Percentiles rank a stretch among this genome's conserved stretches.
Conservation (phyloP, 345 rosid genomes). For the Physaria fendleri region DNA sequence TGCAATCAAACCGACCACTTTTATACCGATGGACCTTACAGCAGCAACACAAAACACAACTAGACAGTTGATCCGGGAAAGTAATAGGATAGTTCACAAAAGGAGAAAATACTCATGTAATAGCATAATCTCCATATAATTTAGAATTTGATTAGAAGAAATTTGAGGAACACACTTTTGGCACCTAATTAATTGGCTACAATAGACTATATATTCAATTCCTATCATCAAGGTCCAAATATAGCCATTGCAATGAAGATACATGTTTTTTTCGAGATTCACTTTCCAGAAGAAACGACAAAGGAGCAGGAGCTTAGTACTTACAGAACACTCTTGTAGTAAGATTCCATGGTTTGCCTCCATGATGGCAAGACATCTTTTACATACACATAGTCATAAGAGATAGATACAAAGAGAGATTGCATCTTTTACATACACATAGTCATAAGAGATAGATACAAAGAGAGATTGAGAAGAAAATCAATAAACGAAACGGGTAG, state of each 20-base stretch:
- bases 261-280: not conserved
- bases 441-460: not conserved
- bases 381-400: too few species aligned
- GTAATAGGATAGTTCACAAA: too few species aligned
- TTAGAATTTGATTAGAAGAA: not conserved
- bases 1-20: conserved; percentile 52
- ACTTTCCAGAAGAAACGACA: not conserved
- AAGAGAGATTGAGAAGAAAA: not conserved
- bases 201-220: not conserved
- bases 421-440: conserved; percentile 34
- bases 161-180: not conserved
- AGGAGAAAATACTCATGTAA: not conserved
- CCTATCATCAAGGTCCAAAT: not conserved
- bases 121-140: not conserved
- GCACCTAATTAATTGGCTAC: not conserved
- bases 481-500: not conserved
- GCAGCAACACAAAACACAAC: conserved; percentile 18
- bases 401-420: too few species aligned
- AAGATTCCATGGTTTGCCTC: conserved; percentile 63
- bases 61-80: not conserved
- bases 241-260: not conserved
- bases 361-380: conserved; percentile 63
- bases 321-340: conserved; percentile 49
- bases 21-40: conserved; percentile 50
- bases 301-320: conserved; percentile 21